Conservation (phyloP, 805 yeast genomes). For the Hermanozyma aechmeae region DNA sequence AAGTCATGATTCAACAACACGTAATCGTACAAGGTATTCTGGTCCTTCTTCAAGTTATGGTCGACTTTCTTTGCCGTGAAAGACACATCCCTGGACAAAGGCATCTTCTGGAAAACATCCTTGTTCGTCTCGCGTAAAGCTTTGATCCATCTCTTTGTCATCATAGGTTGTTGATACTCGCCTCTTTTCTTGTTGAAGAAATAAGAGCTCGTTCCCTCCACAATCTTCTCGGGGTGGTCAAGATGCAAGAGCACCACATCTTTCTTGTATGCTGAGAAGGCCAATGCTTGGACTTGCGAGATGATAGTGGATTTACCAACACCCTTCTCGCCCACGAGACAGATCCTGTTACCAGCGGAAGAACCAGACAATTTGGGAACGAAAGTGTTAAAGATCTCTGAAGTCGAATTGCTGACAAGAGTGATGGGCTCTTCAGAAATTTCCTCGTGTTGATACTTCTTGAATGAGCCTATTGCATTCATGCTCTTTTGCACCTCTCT, state of each 20-base stretch:
- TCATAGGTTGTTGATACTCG: conserved; percentile 73
- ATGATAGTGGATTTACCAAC: conserved; percentile 70
- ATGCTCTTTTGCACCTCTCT: conserved; percentile 33
- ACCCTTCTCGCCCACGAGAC: conserved; percentile 65
- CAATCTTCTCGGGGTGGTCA: conserved; percentile 48
- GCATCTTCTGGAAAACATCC: conserved; percentile 22
- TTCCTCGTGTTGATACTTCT: conserved; percentile 57
- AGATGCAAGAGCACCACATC: conserved; percentile 50
- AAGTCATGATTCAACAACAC: conserved; percentile 28
- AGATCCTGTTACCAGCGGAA: conserved; percentile 36
- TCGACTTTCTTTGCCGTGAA: conserved; percentile 24
- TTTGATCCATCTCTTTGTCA: conserved; percentile 47
- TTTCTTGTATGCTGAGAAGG: conserved; percentile 19
- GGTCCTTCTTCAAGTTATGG: conserved; percentile 21
- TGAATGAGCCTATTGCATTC: conserved; percentile 51
- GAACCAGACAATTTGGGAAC: conserved; percentile 24
- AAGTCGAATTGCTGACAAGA: conserved; percentile 43
- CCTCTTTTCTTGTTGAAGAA: conserved; percentile 39
- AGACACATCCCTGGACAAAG: conserved; percentile 23
- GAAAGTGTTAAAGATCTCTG: conserved; percentile 27
- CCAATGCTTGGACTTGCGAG: conserved; percentile 59
- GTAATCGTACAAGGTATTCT: conserved; percentile 18
- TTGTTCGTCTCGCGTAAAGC: conserved; percentile 32
- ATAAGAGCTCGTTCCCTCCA: conserved; percentile 71
- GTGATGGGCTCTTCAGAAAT: conserved; percentile 52